phyloP scores from a whole-genome alignment of 2,329 filamentous ascomycete species.

The Scedosporium apiospermum region DNA sequence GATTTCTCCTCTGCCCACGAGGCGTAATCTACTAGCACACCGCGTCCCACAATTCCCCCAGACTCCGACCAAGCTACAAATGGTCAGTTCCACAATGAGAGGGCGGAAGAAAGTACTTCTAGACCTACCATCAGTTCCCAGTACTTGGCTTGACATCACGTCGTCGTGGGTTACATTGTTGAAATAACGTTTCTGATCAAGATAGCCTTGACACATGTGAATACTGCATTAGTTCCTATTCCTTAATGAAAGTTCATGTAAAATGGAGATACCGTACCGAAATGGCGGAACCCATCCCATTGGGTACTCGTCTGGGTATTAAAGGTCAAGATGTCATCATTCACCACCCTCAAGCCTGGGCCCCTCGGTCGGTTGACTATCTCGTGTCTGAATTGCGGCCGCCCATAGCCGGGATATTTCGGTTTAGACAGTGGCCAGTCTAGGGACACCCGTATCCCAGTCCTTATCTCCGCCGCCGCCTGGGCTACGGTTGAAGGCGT shows the following conservation, averaged over 20 bases:
- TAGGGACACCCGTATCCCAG: not conserved
- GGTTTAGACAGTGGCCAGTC: not conserved
- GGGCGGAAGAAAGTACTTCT: not conserved
- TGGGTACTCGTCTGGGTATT: conserved; percentile 5
- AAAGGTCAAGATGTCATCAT: conserved; percentile 4
- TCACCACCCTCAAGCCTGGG: not conserved
- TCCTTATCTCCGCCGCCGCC: conserved; percentile 6
- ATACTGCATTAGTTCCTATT: not conserved
- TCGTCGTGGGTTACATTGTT: not conserved
- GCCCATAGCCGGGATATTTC: not conserved
- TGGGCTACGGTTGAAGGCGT: not conserved
- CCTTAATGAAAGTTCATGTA: not conserved
- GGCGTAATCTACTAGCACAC: conserved; percentile 40
- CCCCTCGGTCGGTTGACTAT: not conserved
- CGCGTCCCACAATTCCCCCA: conserved; percentile 25
- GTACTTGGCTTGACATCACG: not conserved
- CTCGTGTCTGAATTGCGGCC: not conserved
- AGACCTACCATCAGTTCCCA: not conserved
- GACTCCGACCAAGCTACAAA: conserved; percentile 1
- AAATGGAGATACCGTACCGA: not conserved
- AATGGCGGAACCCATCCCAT: conserved; percentile 8
- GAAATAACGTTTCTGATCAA: not conserved
- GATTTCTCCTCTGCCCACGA: conserved; percentile 27
- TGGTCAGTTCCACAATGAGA: not conserved
- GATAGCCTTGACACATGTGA: not conserved